Evolutionary conservation across 257 asterid species (phyloP).

Genomic region (Cruciata laevipes): DNA sequence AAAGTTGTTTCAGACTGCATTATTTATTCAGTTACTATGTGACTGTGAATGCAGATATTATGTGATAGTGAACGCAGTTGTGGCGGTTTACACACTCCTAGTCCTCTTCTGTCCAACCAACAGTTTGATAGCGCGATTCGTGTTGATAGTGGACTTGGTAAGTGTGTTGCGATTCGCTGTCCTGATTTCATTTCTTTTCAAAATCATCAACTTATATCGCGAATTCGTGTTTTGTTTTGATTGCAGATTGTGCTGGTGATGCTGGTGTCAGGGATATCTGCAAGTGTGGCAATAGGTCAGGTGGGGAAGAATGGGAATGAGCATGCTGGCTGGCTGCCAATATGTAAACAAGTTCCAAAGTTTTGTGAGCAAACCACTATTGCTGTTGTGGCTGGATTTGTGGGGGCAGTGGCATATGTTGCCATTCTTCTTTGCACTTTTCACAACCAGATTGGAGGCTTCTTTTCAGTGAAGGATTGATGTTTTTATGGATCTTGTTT

Average conservation of each 20-base stretch:
- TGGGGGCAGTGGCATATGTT: constrained; percentile 48
- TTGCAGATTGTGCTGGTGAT: constrained; percentile 48
- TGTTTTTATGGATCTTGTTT: background rate
- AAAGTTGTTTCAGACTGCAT: too few species aligned
- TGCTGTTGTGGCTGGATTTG: constrained; percentile 62
- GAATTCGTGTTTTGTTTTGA: background rate
- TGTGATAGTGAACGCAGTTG: constrained; percentile 53
- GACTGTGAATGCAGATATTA: constrained; percentile 43
- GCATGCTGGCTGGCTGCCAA: constrained; percentile 88
- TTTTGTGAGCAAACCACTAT: constrained; percentile 56
- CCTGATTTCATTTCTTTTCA: background rate
- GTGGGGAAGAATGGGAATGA: constrained; percentile 69
- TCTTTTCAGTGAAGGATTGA: constrained; percentile 38
- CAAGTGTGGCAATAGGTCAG: constrained; percentile 59
- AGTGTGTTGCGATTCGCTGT: background rate
- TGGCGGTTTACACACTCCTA: constrained; percentile 53
- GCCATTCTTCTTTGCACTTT: constrained; percentile 52
- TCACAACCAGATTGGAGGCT: constrained; percentile 40
- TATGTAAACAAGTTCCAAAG: constrained; percentile 78
- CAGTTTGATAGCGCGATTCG: constrained; percentile 35
- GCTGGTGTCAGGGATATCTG: constrained; percentile 72
- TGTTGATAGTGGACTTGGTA: constrained; percentile 65
- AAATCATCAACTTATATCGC: too few species aligned
- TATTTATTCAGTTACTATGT: too few species aligned
- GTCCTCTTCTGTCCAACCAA: constrained; percentile 47